A percentile compares a stretch with the other conserved stretches of the same genome.
Conservation (phyloP, 768 basidiomycete species). For the Lactifluus subvellereus region DNA sequence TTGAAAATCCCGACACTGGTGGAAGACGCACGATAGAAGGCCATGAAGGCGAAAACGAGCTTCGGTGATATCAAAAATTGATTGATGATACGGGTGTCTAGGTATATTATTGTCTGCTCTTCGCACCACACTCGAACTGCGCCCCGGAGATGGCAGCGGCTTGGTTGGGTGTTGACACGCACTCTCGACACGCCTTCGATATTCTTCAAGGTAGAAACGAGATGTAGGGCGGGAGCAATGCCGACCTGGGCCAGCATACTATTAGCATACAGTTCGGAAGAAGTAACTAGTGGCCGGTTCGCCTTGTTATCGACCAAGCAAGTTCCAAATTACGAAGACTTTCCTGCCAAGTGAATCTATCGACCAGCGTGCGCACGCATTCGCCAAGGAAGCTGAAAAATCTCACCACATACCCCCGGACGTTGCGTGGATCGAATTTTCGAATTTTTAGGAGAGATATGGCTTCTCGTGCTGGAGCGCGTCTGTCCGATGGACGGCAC, state of each 20-base stretch:
- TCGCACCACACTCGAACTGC: background rate
- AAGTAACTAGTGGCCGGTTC: background rate
- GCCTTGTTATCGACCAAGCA: background rate
- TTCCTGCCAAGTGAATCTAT: background rate
- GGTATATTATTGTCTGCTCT: background rate
- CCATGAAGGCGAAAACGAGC: background rate
- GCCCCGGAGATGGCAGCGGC: constrained; percentile 1
- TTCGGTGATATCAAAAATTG: background rate
- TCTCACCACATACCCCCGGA: background rate
- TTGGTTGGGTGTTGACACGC: background rate
- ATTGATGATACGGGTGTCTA: background rate
- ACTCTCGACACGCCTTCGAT: background rate
- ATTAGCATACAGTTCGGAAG: background rate
- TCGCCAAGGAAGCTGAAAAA: background rate
- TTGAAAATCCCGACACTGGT: background rate
- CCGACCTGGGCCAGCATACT: background rate
- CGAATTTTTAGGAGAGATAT: background rate
- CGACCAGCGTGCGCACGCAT: background rate
- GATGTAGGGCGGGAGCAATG: background rate
- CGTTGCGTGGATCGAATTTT: constrained; percentile 2
- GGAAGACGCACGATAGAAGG: background rate
- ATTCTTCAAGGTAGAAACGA: background rate
- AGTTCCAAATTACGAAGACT: background rate
- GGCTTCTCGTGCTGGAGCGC: no score
- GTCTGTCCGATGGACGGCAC: background rate